Evolutionary conservation across 345 rosid genomes (phyloP), one percentile per base, ranked within the genome.

Genomic region (Syzygium aqueum): DNA sequence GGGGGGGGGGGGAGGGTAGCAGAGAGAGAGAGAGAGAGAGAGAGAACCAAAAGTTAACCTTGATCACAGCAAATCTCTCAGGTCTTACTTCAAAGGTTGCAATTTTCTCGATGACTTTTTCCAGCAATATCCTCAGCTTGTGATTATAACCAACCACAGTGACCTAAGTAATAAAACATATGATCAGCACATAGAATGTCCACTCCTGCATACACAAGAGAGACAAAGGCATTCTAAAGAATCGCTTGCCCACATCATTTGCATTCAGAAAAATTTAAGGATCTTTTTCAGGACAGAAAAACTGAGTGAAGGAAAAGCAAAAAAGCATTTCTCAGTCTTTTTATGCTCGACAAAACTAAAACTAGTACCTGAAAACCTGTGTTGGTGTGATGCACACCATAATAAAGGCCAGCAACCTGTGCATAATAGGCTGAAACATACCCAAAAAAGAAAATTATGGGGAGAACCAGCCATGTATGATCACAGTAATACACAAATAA

Each of bases 391-490:
- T 83, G 86, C 88, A 97, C 92, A 86, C 87, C 84, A 86, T 96
- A 97, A 90, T 90, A 83, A 87, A 97, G 94, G 85, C 98, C 99
- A 92, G 99, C 99, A 92, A 95, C 97, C 89, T 93, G 92, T 33
- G 99, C 99, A 92, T 95, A 94, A 90, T 96, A 97, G 87, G 99
- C 99, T 97, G 94, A 84, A 92, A 91, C 87, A 90, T 53, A 67
- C 51, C 89, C 8, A 28, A 85, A 10, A 86, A 23, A 73, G 50
- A 84, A 51, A 83, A 83, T 83, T 83, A 46, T 25, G 80, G 80
- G 19, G 25, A 37, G 27, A 73, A 40, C 49, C 25, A 0, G 80
- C 80, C 80, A 73, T 37, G 21, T 19, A 37, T 37, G 80, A 73
- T 73, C 25, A 73, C 11, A 73, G 80, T 73, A 73, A 73, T 21